phyloP scores from a whole-genome alignment of 192 early-diverging fungal species.

The Diversispora epigaea region DNA sequence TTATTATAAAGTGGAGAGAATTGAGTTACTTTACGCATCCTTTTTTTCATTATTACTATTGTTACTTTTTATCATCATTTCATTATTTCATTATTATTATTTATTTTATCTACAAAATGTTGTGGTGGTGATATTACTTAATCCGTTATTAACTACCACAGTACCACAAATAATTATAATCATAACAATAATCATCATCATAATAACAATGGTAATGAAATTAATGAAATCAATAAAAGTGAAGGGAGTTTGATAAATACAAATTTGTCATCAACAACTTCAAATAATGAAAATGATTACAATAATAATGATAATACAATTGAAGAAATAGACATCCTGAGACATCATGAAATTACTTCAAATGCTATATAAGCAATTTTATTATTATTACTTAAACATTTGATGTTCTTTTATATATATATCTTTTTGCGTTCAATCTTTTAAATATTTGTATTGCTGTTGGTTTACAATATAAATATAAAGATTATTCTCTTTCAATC shows the following conservation, averaged over 20 bases:
- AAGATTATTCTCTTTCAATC: too few relatives aligned
- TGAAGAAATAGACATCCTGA: constrained; percentile 55
- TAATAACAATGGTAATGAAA: too few relatives aligned
- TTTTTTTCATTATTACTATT: neutral
- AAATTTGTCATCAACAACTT: too few relatives aligned
- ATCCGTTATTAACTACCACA: constrained; percentile 50
- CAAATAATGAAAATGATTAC: too few relatives aligned
- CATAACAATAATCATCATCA: too few relatives aligned
- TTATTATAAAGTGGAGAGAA: constrained; percentile 36
- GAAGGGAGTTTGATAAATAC: too few relatives aligned
- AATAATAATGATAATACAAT: constrained; percentile 25
- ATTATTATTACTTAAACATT: constrained; percentile 60
- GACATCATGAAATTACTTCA: constrained; percentile 71
- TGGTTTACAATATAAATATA: too few relatives aligned
- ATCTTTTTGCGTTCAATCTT: too few relatives aligned
- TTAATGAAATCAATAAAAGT: too few relatives aligned
- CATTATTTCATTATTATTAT: neutral
- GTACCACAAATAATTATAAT: constrained; percentile 28
- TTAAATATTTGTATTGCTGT: too few relatives aligned
- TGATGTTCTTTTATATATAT: constrained; percentile 63
- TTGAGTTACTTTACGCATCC: constrained; percentile 57
- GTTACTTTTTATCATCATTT: neutral
- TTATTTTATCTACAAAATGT: constrained; percentile 53
- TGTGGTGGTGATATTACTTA: constrained; percentile 52
- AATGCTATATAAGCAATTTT: constrained; percentile 70